Conservation (phyloP, 495 filamentous ascomycete genomes). For the Penicillium verhagenii region DNA sequence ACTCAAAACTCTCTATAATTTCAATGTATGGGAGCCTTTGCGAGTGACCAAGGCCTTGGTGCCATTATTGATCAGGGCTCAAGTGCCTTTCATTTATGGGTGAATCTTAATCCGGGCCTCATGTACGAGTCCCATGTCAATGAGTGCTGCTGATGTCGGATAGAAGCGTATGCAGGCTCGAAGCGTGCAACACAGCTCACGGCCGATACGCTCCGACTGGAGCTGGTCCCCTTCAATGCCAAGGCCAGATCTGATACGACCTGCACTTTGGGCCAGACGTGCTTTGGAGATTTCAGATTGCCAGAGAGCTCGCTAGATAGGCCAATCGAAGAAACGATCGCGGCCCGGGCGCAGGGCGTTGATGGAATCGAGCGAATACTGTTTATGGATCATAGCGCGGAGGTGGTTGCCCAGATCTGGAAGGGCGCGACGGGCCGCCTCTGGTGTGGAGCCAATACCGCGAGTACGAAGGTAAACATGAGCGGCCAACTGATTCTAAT, state of each 20-base stretch:
- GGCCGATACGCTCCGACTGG: constrained; percentile 51
- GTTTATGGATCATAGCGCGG: not conserved
- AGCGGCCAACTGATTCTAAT: not conserved
- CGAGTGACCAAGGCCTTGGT: constrained; percentile 55
- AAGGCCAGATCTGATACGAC: constrained; percentile 40
- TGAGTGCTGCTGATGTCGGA: too few species aligned
- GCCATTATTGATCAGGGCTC: constrained; percentile 49
- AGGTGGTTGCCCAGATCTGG: constrained; percentile 26
- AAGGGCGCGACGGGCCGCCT: not conserved
- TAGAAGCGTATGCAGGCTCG: constrained; percentile 45
- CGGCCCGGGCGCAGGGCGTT: not conserved
- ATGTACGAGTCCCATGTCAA: too few species aligned
- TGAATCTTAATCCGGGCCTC: too few species aligned
- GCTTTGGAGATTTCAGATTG: constrained; percentile 4
- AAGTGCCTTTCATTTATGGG: constrained; percentile 38
- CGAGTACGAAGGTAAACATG: not conserved
- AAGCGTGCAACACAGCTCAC: constrained; percentile 52
- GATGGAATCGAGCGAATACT: constrained; percentile 1
- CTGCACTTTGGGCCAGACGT: constrained; percentile 5
- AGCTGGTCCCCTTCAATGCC: constrained; percentile 53
- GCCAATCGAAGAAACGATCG: constrained; percentile 3
- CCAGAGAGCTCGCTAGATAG: constrained; percentile 6
- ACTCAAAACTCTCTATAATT: constrained; percentile 46
- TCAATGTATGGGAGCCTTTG: constrained; percentile 54
- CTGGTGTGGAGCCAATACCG: not conserved